Conservation (phyloP, 768 basidiomycete species). For the Psilocybe cyanescens region DNA sequence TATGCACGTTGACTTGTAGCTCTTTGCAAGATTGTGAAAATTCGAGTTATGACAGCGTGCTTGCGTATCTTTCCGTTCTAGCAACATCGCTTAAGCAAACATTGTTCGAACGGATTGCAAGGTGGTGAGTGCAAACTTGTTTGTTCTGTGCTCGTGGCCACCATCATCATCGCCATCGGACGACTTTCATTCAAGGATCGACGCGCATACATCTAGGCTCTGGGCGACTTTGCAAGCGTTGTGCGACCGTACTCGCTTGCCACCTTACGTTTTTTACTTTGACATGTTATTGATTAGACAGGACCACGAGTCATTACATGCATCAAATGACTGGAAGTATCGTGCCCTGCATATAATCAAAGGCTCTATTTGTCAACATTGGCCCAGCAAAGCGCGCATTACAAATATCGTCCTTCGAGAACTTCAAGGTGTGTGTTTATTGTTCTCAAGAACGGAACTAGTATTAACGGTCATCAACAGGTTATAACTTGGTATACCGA, state of each 20-base stretch:
- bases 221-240: no score
- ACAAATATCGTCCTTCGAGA: neutral
- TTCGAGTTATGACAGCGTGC: neutral
- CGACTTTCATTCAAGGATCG: neutral
- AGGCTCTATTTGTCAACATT: neutral
- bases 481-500: neutral
- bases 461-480: neutral
- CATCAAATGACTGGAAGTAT: neutral
- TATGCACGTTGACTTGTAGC: neutral
- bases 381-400: neutral
- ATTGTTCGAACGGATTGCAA: neutral
- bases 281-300: no score
- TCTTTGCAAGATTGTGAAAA: neutral
- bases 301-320: neutral
- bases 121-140: neutral
- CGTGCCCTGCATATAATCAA: neutral
- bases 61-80: neutral
- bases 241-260: no score
- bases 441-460: neutral
- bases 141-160: neutral
- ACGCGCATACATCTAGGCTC: neutral
- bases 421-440: neutral
- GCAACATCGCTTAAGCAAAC: neutral
- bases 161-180: neutral
- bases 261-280: neutral